Percentiles rank a stretch among this genome's conserved stretches.
Conservation (phyloP, 257 asterid species). For the Solanum rostratum region DNA sequence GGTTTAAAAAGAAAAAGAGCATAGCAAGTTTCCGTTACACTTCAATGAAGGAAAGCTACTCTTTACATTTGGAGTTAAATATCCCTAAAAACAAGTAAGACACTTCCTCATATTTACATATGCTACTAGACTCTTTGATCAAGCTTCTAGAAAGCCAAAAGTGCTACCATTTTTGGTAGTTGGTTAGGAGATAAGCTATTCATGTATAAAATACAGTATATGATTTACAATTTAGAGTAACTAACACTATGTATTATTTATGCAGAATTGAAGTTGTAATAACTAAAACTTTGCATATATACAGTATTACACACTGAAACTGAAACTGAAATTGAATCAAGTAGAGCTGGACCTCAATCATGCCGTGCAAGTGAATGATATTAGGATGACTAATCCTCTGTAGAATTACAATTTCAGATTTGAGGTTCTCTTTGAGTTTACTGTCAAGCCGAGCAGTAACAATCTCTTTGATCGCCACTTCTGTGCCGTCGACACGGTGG, state of each 20-base stretch:
- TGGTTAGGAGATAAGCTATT: not conserved
- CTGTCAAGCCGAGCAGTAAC: slow-evolving; percentile 41
- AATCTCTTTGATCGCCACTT: slow-evolving; percentile 89
- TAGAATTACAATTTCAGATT: slow-evolving; percentile 77
- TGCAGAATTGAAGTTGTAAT: not conserved
- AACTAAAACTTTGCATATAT: not conserved
- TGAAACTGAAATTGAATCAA: not conserved
- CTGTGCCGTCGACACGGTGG: slow-evolving; percentile 72
- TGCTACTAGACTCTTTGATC: not conserved
- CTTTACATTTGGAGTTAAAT: not conserved
- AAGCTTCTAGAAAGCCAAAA: not conserved
- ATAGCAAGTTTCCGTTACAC: not conserved
- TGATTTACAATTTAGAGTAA: not conserved
- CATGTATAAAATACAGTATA: not conserved
- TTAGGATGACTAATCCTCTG: slow-evolving; percentile 79
- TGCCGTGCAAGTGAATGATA: slow-evolving; percentile 82
- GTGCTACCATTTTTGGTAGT: not conserved
- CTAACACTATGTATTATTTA: not conserved
- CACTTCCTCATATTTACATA: not conserved
- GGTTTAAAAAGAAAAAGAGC: not conserved
- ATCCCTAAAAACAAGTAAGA: not conserved
- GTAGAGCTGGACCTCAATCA: slow-evolving; percentile 67
- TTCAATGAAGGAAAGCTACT: not conserved
- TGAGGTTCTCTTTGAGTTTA: slow-evolving; percentile 75
- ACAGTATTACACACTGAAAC: not conserved